Percentiles rank a stretch among this genome's conserved stretches.
Conservation (phyloP, 805 yeast genomes). For the Ogataea dorogensis region DNA sequence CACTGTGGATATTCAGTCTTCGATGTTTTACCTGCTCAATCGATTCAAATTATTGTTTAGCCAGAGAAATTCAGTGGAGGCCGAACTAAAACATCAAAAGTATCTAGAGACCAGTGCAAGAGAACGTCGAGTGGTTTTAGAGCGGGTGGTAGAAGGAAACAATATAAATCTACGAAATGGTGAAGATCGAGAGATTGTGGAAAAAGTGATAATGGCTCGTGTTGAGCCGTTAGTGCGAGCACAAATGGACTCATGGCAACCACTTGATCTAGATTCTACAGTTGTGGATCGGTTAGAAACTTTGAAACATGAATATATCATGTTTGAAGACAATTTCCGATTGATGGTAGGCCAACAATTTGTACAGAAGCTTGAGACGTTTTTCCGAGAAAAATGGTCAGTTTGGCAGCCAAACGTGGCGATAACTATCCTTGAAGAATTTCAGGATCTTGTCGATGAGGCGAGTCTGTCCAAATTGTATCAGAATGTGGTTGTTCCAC, state of each 20-base stretch:
- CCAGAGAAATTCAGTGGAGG: slow-evolving; percentile 15
- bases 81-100: slow-evolving; percentile 16
- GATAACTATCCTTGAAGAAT: slow-evolving; percentile 38
- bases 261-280: slow-evolving; percentile 2
- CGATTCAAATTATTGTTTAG: slow-evolving; percentile 9
- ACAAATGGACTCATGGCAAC: slow-evolving; percentile 35
- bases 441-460: slow-evolving; percentile 31
- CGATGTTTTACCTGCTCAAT: slow-evolving; percentile 17
- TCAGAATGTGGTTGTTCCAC: slow-evolving; percentile 37
- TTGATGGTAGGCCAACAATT: slow-evolving; percentile 36
- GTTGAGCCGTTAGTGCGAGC: slow-evolving; percentile 22
- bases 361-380: slow-evolving; percentile 33
- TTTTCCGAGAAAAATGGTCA: slow-evolving; percentile 37
- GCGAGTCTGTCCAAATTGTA: slow-evolving; percentile 30
- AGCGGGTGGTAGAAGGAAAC: slow-evolving; percentile 4
- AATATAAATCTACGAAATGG: slow-evolving; percentile 5
- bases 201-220: slow-evolving; percentile 20
- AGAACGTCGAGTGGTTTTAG: slow-evolving; percentile 4
- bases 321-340: slow-evolving; percentile 27
- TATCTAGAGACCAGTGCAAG: slow-evolving; percentile 1
- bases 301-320: slow-evolving; percentile 23
- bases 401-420: slow-evolving; percentile 39
- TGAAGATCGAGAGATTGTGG: slow-evolving; percentile 11
- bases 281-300: not conserved
- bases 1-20: slow-evolving; percentile 17